Evolutionary conservation across 176 grass and related monocot species (phyloP).

Genomic region (Phoenix dactylifera): DNA sequence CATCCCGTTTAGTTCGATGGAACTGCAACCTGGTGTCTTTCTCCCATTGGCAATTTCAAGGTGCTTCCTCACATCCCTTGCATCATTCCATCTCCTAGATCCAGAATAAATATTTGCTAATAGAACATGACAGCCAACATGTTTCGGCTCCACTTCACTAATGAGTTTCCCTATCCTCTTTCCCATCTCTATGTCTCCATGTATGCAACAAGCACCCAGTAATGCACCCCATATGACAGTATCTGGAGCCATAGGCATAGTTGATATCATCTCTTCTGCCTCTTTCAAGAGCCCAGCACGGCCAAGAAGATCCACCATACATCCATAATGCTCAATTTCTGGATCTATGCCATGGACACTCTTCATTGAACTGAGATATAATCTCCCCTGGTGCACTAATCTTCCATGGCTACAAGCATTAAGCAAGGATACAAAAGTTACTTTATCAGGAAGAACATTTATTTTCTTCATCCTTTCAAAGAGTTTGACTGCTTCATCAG

Average conservation of each 20-base stretch:
- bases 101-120: conserved; percentile 16
- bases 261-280: conserved; percentile 2
- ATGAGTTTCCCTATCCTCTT: conserved; percentile 5
- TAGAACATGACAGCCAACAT: conserved; percentile 14
- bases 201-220: conserved; percentile 9
- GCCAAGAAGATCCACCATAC: conserved; percentile 12
- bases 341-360: conserved; percentile 6
- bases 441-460: conserved; percentile 7
- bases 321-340: conserved; percentile 14
- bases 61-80: conserved; percentile 2
- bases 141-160: not conserved
- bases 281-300: conserved; percentile 15
- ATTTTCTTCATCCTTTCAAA: conserved; percentile 15
- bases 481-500: conserved; percentile 8
- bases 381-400: conserved; percentile 4
- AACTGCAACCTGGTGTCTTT: conserved; percentile 16
- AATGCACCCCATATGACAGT: conserved; percentile 7
- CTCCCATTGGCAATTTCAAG: not conserved
- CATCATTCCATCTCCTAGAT: conserved; percentile 13
- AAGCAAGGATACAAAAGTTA: conserved; percentile 16
- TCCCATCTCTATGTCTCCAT: conserved; percentile 15
- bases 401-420: conserved; percentile 20
- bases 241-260: conserved; percentile 11
- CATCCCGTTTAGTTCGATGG: conserved; percentile 3
- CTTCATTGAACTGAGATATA: conserved; percentile 6